Percentiles rank a stretch among this genome's conserved stretches.
Evolutionary conservation across 106 monocot genomes (phyloP).

Genomic region (Phalaenopsis aphrodite): DNA sequence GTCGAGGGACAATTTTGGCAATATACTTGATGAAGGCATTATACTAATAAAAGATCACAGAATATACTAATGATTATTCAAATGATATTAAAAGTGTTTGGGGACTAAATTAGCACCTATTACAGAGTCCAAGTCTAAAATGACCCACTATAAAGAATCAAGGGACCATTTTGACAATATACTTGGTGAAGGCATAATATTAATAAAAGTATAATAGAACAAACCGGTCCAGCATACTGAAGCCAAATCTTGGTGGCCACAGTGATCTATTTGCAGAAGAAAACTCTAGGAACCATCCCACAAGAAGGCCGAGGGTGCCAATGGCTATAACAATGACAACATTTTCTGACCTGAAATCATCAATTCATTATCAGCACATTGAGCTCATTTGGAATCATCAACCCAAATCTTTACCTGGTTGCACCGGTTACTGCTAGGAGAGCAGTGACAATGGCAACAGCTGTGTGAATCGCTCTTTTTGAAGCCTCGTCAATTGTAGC

Average conservation of each 20-base stretch:
- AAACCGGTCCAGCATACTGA: conserved; percentile 42
- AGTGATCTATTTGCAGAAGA: conserved; percentile 33
- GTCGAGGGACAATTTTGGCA: too few relatives aligned
- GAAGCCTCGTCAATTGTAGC: conserved; percentile 62
- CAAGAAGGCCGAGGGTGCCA: conserved; percentile 62
- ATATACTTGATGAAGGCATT: too few relatives aligned
- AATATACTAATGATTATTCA: too few relatives aligned
- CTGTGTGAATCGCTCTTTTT: conserved; percentile 78
- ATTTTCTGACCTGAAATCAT: conserved; percentile 59
- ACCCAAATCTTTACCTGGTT: conserved; percentile 40
- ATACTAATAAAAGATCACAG: too few relatives aligned
- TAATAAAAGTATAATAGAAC: not conserved
- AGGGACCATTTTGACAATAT: too few relatives aligned
- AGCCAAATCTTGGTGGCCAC: conserved; percentile 16
- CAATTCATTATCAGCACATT: not conserved
- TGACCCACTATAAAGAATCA: not conserved
- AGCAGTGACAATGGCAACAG: conserved; percentile 72
- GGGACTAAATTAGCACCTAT: not conserved
- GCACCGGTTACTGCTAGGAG: conserved; percentile 78
- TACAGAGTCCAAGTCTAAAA: not conserved
- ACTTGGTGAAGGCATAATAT: not conserved
- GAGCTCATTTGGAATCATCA: not conserved
- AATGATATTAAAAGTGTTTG: too few relatives aligned
- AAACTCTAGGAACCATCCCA: conserved; percentile 83
- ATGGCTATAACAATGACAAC: conserved; percentile 73